Evolutionary conservation across 331 rosid genomes (phyloP).

Genomic region (Acacia pycnantha): DNA sequence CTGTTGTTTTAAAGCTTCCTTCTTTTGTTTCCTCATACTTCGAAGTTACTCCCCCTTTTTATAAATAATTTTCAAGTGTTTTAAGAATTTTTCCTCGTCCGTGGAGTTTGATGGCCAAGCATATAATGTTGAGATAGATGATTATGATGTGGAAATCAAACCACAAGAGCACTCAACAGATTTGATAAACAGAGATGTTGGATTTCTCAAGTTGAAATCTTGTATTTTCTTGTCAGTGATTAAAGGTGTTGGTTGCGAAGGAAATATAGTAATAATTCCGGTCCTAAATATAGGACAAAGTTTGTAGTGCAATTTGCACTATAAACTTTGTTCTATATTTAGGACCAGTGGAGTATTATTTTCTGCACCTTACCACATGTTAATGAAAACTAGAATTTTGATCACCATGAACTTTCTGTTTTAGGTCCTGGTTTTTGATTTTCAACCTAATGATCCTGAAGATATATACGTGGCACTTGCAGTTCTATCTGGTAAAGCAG

Average conservation of each 20-base stretch:
- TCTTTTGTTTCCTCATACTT: not conserved
- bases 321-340: no score
- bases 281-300: no score
- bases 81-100: not conserved
- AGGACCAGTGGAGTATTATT: no score
- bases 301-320: no score
- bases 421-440: slow-evolving; percentile 84
- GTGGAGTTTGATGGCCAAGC: not conserved
- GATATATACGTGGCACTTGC: slow-evolving; percentile 70
- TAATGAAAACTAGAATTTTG: slow-evolving; percentile 16
- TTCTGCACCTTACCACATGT: not conserved
- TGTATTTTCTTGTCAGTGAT: not conserved
- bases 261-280: not conserved
- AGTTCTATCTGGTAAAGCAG: slow-evolving; percentile 66
- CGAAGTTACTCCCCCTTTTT: not conserved
- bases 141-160: not conserved
- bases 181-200: not conserved
- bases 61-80: not conserved
- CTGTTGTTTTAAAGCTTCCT: not conserved
- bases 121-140: not conserved
- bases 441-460: slow-evolving; percentile 92
- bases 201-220: not conserved
- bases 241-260: not conserved
- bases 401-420: slow-evolving; percentile 5
- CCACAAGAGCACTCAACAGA: not conserved